Conservation (phyloP, 78 protist species). For the Polysphondylium violaceum region DNA sequence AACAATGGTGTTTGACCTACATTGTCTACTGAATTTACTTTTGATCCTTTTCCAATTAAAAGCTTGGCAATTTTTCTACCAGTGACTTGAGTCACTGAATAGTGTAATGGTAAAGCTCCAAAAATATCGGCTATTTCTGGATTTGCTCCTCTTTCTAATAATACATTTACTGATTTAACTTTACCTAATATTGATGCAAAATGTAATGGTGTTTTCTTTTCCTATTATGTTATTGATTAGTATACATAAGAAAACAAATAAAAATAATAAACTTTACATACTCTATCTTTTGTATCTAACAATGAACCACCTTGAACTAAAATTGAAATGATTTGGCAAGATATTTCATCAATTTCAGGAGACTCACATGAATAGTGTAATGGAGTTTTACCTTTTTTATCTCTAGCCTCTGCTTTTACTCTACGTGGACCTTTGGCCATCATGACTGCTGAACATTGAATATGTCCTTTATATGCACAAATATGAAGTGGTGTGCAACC, state of each 20-base stretch:
- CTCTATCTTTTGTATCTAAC: slow-evolving; percentile 62
- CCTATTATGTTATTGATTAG: not conserved
- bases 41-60: slow-evolving; percentile 24
- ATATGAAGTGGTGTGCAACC: slow-evolving; percentile 78
- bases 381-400: slow-evolving; percentile 69
- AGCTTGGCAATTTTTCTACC: slow-evolving; percentile 62
- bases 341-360: slow-evolving; percentile 33
- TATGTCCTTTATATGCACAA: slow-evolving; percentile 17
- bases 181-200: slow-evolving; percentile 55
- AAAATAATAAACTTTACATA: not conserved
- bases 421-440: slow-evolving; percentile 68
- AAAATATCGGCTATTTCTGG: slow-evolving; percentile 33
- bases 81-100: slow-evolving; percentile 29
- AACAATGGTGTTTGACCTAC: slow-evolving; percentile 71
- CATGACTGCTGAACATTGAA: slow-evolving; percentile 31
- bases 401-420: slow-evolving; percentile 80
- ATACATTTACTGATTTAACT: slow-evolving; percentile 36
- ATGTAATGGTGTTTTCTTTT: slow-evolving; percentile 74
- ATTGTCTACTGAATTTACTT: slow-evolving; percentile 64
- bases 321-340: slow-evolving; percentile 15
- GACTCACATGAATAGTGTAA: slow-evolving; percentile 70
- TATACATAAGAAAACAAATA: not conserved
- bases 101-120: slow-evolving; percentile 72
- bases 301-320: slow-evolving; percentile 57
- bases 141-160: slow-evolving; percentile 71